phyloP scores from a whole-genome alignment of 108 stramenopile genomes.

The Nitzschia sp. region DNA sequence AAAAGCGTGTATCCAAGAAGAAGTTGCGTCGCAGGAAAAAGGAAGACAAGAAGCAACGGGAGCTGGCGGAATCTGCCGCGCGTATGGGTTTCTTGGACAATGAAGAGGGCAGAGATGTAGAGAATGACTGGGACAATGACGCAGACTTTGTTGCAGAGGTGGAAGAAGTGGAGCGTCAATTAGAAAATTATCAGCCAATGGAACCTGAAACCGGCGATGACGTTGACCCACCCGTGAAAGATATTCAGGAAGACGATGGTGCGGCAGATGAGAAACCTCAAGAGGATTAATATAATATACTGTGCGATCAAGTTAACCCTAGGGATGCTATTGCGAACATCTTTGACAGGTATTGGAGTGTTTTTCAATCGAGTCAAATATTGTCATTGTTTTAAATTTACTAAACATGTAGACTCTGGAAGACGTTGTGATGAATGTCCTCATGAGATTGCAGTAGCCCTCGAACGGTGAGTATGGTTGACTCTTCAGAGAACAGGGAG shows the following conservation, averaged over 20 bases:
- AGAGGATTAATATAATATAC: no score
- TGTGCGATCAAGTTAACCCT: no score
- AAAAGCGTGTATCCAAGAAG: conserved; percentile 34
- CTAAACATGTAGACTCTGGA: no score
- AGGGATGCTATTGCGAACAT: no score
- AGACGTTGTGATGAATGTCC: no score
- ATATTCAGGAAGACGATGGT: conserved; percentile 1
- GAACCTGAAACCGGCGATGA: background rate
- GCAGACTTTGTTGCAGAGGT: conserved; percentile 68
- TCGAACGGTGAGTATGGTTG: no score
- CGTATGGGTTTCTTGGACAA: conserved; percentile 85
- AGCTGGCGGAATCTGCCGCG: conserved; percentile 67
- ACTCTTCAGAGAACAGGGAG: no score
- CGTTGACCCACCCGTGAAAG: background rate
- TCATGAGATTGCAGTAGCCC: no score
- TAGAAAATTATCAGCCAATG: conserved; percentile 21
- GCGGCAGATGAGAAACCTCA: background rate
- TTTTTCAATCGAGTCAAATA: no score
- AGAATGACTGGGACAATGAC: conserved; percentile 47
- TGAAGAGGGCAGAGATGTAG: conserved; percentile 30
- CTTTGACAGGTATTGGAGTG: no score
- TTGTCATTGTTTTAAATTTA: no score
- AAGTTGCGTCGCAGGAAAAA: conserved; percentile 53
- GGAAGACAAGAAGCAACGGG: conserved; percentile 67
- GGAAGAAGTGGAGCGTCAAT: conserved; percentile 54